Conservation (phyloP, 495 filamentous ascomycete genomes). For the Poronia punctata region DNA sequence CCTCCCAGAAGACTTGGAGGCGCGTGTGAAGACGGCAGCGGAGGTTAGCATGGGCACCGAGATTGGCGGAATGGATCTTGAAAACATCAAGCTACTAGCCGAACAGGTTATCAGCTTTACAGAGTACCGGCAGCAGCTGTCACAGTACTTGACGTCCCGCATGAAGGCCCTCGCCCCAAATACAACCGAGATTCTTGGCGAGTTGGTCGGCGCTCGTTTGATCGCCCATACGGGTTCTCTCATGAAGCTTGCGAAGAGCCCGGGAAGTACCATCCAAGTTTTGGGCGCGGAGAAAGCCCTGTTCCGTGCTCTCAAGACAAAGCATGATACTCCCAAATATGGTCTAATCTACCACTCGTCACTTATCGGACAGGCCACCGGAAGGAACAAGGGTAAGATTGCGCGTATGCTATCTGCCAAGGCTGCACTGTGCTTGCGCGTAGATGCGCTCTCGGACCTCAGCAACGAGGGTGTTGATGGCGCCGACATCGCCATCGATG, state of each 20-base stretch:
- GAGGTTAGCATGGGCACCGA: conserved; percentile 98
- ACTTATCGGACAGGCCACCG: conserved; percentile 90
- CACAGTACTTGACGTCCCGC: conserved; percentile 79
- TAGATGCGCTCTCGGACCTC: conserved; percentile 84
- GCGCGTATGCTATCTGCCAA: conserved; percentile 92
- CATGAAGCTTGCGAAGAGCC: conserved; percentile 92
- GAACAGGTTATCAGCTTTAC: conserved; percentile 88
- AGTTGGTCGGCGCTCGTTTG: conserved; percentile 88
- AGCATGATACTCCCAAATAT: conserved; percentile 98
- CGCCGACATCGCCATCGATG: conserved; percentile 63
- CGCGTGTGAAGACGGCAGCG: conserved; percentile 83
- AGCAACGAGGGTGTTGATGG: conserved; percentile 46
- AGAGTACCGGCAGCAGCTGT: conserved; percentile 81
- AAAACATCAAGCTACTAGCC: conserved; percentile 83
- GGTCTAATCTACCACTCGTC: conserved; percentile 98
- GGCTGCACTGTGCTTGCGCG: conserved; percentile 83
- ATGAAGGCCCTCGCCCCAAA: conserved; percentile 98
- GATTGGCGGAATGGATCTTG: conserved; percentile 80
- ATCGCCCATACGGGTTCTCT: conserved; percentile 95
- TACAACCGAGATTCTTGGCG: conserved; percentile 86
- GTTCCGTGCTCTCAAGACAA: conserved; percentile 97
- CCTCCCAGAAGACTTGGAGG: conserved; percentile 92
- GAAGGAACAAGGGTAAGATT: conserved; percentile 99
- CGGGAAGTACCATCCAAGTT: conserved; percentile 94
- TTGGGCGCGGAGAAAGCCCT: conserved; percentile 97